Evolutionary conservation across 2,329 filamentous ascomycete genomes (phyloP).

Genomic region (Bipolaris zeicola): DNA sequence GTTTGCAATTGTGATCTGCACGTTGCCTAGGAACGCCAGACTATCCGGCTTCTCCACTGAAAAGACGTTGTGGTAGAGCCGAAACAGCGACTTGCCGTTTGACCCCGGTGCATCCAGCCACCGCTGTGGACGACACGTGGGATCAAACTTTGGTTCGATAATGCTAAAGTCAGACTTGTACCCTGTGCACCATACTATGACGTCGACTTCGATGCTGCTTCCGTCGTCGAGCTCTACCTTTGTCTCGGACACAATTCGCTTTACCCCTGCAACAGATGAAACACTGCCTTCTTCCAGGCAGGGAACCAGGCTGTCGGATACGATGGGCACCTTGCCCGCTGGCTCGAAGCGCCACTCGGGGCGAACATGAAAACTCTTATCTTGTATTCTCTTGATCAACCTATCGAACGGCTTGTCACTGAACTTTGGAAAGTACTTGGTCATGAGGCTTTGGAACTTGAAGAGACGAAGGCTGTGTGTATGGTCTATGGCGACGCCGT

Average conservation of each 20-base stretch:
- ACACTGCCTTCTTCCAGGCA: conserved; percentile 25
- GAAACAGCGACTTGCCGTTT: conserved; percentile 40
- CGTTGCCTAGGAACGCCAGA: conserved; percentile 51
- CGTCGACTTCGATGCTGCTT: conserved; percentile 38
- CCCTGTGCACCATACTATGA: conserved; percentile 46
- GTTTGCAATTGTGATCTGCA: conserved; percentile 45
- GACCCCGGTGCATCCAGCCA: conserved; percentile 28
- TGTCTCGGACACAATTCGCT: conserved; percentile 10
- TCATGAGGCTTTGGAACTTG: conserved; percentile 16
- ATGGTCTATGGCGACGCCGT: conserved; percentile 25
- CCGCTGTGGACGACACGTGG: conserved; percentile 19
- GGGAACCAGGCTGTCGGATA: conserved; percentile 25
- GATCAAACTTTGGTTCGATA: conserved; percentile 29
- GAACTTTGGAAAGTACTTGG: conserved; percentile 20
- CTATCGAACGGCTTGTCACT: conserved; percentile 25
- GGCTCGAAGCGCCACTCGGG: conserved; percentile 33
- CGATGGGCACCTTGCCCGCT: conserved; percentile 24
- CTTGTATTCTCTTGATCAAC: conserved; percentile 24
- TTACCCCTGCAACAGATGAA: conserved; percentile 24
- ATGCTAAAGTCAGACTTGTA: conserved; percentile 40
- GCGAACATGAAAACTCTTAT: conserved; percentile 29
- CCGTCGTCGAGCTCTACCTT: conserved; percentile 41
- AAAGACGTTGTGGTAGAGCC: conserved; percentile 55
- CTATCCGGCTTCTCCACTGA: conserved; percentile 52
- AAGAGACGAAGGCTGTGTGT: conserved; percentile 21